These are phyloP conservation scores for Exophiala aquamarina DNA, from an alignment of 2,329 filamentous ascomycete genomes.

Conservation along the genomic window DNA sequence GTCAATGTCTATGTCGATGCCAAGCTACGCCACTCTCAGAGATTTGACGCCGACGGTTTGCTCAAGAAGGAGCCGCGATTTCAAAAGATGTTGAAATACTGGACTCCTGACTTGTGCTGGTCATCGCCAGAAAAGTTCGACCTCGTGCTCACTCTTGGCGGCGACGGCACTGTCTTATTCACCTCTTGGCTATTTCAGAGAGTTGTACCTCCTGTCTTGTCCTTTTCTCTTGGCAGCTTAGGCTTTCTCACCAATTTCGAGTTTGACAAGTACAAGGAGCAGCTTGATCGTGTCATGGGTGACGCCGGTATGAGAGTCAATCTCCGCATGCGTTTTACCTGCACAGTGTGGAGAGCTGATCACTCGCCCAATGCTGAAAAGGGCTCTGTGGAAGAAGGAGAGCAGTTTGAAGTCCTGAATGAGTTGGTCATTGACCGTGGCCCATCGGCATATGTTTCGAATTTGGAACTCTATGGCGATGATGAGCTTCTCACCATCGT, in stretches of 20 bases:
- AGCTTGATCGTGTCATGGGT: conserved; percentile 87
- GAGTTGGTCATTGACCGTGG: conserved; percentile 98
- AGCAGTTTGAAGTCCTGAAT: conserved; percentile 97
- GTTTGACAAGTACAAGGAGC: conserved; percentile 82
- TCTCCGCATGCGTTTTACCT: conserved; percentile 97
- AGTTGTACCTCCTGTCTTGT: conserved; percentile 88
- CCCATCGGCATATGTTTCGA: conserved; percentile 94
- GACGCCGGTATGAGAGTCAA: conserved; percentile 96
- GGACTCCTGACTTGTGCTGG: conserved; percentile 96
- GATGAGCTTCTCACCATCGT: conserved; percentile 93
- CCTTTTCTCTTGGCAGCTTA: conserved; percentile 85
- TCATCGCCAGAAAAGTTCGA: conserved; percentile 92
- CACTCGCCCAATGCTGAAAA: conserved; percentile 44
- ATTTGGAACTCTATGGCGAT: conserved; percentile 93
- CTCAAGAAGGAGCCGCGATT: conserved; percentile 73
- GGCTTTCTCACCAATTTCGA: conserved; percentile 98
- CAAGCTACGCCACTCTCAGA: conserved; percentile 82
- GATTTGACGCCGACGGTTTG: conserved; percentile 76
- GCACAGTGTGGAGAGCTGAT: conserved; percentile 83
- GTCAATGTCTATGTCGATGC: conserved; percentile 98
- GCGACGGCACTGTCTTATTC: conserved; percentile 95
- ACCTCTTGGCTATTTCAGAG: conserved; percentile 96
- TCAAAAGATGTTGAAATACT: conserved; percentile 84
- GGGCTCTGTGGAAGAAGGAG: conserved; percentile 75
- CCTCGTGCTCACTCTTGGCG: conserved; percentile 86